These are phyloP conservation scores for Paradendryphiella salina DNA, from an alignment of 2,329 filamentous ascomycete genomes.

Conservation along the genomic window DNA sequence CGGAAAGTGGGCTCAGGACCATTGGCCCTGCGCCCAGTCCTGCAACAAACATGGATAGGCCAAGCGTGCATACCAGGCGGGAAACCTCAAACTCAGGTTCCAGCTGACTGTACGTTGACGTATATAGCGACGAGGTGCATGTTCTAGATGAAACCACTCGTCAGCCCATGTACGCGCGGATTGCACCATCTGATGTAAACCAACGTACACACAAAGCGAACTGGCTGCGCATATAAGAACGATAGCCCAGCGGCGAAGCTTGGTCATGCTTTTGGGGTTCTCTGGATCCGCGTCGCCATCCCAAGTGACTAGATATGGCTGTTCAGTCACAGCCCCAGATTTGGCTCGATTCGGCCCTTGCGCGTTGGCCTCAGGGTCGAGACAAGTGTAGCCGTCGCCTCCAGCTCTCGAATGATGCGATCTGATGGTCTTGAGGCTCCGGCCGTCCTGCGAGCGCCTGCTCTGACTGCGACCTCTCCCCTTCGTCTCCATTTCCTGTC, in stretches of 20 bases:
- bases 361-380: slow-evolving; percentile 33
- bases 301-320: slow-evolving; percentile 71
- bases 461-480: slow-evolving; percentile 6
- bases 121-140: slow-evolving; percentile 86
- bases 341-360: slow-evolving; percentile 27
- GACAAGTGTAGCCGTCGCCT: slow-evolving; percentile 46
- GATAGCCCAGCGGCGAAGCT: slow-evolving; percentile 75
- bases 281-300: slow-evolving; percentile 73
- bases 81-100: slow-evolving; percentile 73
- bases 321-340: slow-evolving; percentile 32
- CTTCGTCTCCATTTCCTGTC: neutral
- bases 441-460: slow-evolving; percentile 23
- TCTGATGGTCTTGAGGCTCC: slow-evolving; percentile 23
- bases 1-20: slow-evolving; percentile 59
- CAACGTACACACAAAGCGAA: slow-evolving; percentile 79
- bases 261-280: slow-evolving; percentile 71
- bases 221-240: slow-evolving; percentile 72
- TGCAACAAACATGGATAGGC: slow-evolving; percentile 79
- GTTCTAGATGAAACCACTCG: slow-evolving; percentile 58
- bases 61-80: slow-evolving; percentile 73
- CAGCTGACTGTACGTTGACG: slow-evolving; percentile 77
- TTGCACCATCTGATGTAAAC: neutral
- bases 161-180: neutral
- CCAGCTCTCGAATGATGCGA: slow-evolving; percentile 46
- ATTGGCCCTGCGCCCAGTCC: slow-evolving; percentile 66